These are phyloP conservation scores for Leccinum variicolor DNA, from an alignment of 768 basidiomycete genomes.

Conservation along the genomic window DNA sequence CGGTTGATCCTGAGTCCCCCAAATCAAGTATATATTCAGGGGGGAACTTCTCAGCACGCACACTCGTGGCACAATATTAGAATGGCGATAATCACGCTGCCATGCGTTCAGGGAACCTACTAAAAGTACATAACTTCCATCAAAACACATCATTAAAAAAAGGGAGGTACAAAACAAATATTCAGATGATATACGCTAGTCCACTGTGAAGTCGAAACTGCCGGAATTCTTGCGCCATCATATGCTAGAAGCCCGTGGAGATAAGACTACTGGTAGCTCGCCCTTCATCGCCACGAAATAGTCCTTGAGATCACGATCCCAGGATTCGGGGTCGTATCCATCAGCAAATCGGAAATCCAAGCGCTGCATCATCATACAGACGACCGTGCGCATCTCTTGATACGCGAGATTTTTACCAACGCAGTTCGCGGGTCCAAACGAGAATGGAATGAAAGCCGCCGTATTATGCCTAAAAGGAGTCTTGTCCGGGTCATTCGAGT, in stretches of 20 bases:
- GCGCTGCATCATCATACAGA: conserved; percentile 37
- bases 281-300: conserved; percentile 38
- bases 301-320: conserved; percentile 36
- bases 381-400: conserved; percentile 40
- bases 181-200: conserved; percentile 27
- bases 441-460: conserved; percentile 44
- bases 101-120: conserved; percentile 9
- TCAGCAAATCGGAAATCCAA: conserved; percentile 40
- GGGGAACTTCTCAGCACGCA: neutral
- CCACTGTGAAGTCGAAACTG: conserved; percentile 12
- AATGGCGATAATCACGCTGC: conserved; percentile 3
- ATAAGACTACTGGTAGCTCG: conserved; percentile 32
- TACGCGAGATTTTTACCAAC: conserved; percentile 43
- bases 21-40: conserved; percentile 10
- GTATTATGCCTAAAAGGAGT: conserved; percentile 32
- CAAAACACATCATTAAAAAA: conserved; percentile 12
- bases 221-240: conserved; percentile 14
- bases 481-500: conserved; percentile 24
- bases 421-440: conserved; percentile 42
- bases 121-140: conserved; percentile 16
- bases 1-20: neutral
- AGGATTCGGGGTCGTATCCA: conserved; percentile 32
- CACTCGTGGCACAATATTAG: neutral
- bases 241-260: conserved; percentile 26
- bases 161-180: conserved; percentile 14